Evolutionary conservation across 148 eudicot species (phyloP).

Genomic region (Fagopyrum esculentum): DNA sequence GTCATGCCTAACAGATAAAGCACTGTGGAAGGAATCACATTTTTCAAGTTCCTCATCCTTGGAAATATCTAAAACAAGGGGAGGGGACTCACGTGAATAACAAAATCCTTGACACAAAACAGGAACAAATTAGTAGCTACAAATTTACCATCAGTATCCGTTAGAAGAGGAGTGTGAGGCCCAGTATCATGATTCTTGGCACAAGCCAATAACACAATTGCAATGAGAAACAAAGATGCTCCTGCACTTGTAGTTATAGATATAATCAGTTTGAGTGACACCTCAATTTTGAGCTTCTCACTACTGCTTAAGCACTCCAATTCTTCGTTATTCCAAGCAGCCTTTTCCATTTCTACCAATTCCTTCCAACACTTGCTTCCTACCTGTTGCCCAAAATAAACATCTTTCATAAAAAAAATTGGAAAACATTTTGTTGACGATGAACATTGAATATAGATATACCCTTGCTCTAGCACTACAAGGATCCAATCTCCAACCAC

Average conservation of each 20-base stretch:
- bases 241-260: neutral
- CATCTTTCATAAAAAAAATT: neutral
- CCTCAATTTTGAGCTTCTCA: neutral
- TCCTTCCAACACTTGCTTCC: neutral
- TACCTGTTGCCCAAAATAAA: neutral
- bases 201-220: neutral
- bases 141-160: neutral
- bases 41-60: neutral
- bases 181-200: neutral
- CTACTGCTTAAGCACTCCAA: neutral
- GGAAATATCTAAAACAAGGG: neutral
- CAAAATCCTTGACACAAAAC: neutral
- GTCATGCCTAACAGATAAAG: neutral
- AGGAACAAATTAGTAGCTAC: neutral
- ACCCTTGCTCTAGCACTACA: neutral
- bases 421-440: neutral
- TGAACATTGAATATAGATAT: neutral
- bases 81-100: neutral
- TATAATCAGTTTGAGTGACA: neutral
- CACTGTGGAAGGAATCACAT: neutral
- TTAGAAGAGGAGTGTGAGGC: neutral
- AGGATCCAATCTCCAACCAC: neutral
- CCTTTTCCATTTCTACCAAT: neutral
- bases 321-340: neutral
- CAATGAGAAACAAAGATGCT: slow-evolving; percentile 1